These are phyloP conservation scores for Pleomassaria siparia DNA, from an alignment of 2,329 filamentous ascomycete genomes.

Conservation along the genomic window DNA sequence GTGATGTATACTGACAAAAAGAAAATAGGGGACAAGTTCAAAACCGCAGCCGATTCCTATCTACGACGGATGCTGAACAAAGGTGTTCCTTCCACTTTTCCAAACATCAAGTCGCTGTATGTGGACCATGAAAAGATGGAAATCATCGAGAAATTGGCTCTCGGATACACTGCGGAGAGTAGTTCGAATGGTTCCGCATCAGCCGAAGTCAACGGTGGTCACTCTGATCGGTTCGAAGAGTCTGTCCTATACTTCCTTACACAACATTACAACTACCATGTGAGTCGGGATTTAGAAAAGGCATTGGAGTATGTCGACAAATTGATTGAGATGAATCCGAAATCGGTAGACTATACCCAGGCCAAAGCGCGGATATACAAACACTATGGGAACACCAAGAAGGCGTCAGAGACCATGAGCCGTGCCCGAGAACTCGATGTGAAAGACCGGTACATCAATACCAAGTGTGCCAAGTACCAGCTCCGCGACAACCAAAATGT, in stretches of 20 bases:
- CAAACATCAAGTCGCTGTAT: conserved; percentile 94
- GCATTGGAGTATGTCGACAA: conserved; percentile 81
- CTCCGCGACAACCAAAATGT: conserved; percentile 90
- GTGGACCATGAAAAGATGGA: conserved; percentile 74
- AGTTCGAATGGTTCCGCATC: conserved; percentile 53
- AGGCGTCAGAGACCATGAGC: conserved; percentile 87
- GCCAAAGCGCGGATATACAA: conserved; percentile 95
- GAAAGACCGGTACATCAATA: conserved; percentile 96
- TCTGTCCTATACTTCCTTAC: conserved; percentile 91
- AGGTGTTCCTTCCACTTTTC: conserved; percentile 93
- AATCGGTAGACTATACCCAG: conserved; percentile 89
- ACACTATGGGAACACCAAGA: conserved; percentile 76
- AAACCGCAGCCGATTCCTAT: conserved; percentile 74
- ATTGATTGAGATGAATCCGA: conserved; percentile 75
- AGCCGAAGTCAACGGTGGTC: conserved; percentile 54
- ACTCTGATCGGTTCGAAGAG: conserved; percentile 65
- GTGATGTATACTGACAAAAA: background rate
- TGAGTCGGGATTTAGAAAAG: conserved; percentile 80
- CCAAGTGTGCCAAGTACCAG: conserved; percentile 96
- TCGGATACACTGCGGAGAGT: conserved; percentile 71
- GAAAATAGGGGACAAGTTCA: conserved; percentile 74
- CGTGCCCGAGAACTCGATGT: conserved; percentile 80
- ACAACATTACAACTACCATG: conserved; percentile 93
- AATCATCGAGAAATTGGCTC: conserved; percentile 72
- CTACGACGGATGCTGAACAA: conserved; percentile 83